Percentiles rank a stretch among this genome's conserved stretches.
phyloP scores from a whole-genome alignment of 2,329 filamentous ascomycete genomes.

The Cladosporium sp. region DNA sequence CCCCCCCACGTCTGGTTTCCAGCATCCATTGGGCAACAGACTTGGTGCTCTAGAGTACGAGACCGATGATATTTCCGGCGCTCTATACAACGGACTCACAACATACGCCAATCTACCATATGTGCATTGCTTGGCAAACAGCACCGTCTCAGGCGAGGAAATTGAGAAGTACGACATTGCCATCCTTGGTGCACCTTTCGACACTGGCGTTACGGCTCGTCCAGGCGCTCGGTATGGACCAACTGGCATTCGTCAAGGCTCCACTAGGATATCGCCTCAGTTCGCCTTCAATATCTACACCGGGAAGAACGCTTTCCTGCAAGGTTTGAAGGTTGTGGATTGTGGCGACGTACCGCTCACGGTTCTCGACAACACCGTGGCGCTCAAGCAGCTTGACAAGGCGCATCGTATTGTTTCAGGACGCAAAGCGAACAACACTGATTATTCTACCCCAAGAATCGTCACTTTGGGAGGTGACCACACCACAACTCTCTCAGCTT shows the following conservation, averaged over 20 bases:
- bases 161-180: slow-evolving; percentile 46
- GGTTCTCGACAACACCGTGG: slow-evolving; percentile 48
- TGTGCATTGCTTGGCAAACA: slow-evolving; percentile 40
- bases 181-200: slow-evolving; percentile 46
- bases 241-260: slow-evolving; percentile 47
- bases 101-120: slow-evolving; percentile 47
- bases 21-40: slow-evolving; percentile 29
- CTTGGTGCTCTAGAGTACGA: slow-evolving; percentile 12
- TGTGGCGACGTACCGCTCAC: slow-evolving; percentile 51
- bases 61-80: slow-evolving; percentile 19
- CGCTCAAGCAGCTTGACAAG: slow-evolving; percentile 49
- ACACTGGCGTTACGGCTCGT: slow-evolving; percentile 48
- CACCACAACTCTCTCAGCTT: slow-evolving; percentile 50
- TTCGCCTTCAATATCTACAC: slow-evolving; percentile 46
- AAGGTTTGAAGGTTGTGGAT: slow-evolving; percentile 51
- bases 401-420: slow-evolving; percentile 49
- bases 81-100: slow-evolving; percentile 38
- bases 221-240: slow-evolving; percentile 52
- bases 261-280: slow-evolving; percentile 41
- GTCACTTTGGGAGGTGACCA: slow-evolving; percentile 53
- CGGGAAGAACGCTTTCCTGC: slow-evolving; percentile 34
- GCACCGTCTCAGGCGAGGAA: slow-evolving; percentile 23
- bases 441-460: slow-evolving; percentile 46
- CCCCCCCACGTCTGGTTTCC: slow-evolving; percentile 34
- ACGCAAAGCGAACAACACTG: slow-evolving; percentile 39